A percentile compares a stretch with the other conserved stretches of the same genome.
Conservation (phyloP, 208 protist species). For the Leishmania aethiopica region DNA sequence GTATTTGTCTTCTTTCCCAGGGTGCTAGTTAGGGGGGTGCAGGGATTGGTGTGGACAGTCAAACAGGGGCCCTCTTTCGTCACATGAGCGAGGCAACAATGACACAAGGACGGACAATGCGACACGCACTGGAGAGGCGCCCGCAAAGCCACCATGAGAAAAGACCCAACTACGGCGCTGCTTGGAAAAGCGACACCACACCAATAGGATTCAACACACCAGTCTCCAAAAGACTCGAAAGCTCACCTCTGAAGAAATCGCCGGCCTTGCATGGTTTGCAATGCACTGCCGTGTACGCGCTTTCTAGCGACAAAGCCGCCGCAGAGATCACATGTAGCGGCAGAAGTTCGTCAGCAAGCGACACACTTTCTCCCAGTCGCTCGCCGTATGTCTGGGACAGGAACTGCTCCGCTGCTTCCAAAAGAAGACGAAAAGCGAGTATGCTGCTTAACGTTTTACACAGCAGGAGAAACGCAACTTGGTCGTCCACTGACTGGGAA, state of each 20-base stretch:
- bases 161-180: neutral
- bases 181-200: constrained; percentile 24
- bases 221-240: constrained; percentile 26
- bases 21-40: neutral
- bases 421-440: constrained; percentile 44
- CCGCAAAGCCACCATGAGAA: neutral
- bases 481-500: neutral
- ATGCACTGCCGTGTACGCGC: neutral
- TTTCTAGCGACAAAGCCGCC: constrained; percentile 6
- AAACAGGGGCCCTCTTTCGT: neutral
- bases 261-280: constrained; percentile 3
- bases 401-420: constrained; percentile 57
- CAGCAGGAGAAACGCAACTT: constrained; percentile 15
- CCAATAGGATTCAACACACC: constrained; percentile 30
- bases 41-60: neutral
- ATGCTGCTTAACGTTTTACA: constrained; percentile 38
- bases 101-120: neutral
- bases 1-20: neutral
- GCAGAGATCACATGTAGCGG: constrained; percentile 18
- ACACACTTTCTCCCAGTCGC: constrained; percentile 7
- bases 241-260: constrained; percentile 33
- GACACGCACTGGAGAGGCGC: neutral
- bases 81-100: neutral
- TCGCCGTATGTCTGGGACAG: constrained; percentile 30
- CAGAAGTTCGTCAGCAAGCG: constrained; percentile 20